Percentiles rank a stretch among this genome's conserved stretches.
phyloP scores from a whole-genome alignment of 805 yeast species.

The Clavispora carvajalis region DNA sequence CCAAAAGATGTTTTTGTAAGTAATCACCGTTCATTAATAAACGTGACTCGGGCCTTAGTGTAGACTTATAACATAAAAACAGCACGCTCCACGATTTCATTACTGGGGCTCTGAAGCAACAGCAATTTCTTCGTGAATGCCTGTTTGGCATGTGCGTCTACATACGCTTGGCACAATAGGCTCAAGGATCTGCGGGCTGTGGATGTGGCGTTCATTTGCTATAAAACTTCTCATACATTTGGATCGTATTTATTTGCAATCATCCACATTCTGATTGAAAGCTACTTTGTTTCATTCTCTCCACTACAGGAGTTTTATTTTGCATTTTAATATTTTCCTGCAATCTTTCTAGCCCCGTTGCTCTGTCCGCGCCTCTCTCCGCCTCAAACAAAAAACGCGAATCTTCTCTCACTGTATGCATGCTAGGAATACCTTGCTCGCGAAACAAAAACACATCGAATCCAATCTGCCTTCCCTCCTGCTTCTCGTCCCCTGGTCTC shows the following conservation, averaged over 20 bases:
- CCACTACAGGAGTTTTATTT: not conserved
- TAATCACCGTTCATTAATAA: not conserved
- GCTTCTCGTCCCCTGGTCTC: not conserved
- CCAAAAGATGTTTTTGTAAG: not conserved
- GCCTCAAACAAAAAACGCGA: not conserved
- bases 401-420: not conserved
- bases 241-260: too few relatives aligned
- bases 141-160: too few relatives aligned
- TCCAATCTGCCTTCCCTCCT: not conserved
- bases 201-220: too few relatives aligned
- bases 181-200: too few relatives aligned
- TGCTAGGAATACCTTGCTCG: not conserved
- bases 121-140: too few relatives aligned
- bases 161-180: too few relatives aligned
- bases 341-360: not conserved
- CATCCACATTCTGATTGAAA: too few relatives aligned
- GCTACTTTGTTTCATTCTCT: too few relatives aligned
- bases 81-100: too few relatives aligned
- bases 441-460: slow-evolving; percentile 1
- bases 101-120: too few relatives aligned
- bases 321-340: not conserved
- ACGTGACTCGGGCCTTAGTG: not conserved
- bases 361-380: not conserved
- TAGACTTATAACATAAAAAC: not conserved
- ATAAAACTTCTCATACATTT: too few relatives aligned